These are phyloP conservation scores for Oidiodendron maius DNA, from an alignment of 495 filamentous ascomycete genomes.

Conservation along the genomic window DNA sequence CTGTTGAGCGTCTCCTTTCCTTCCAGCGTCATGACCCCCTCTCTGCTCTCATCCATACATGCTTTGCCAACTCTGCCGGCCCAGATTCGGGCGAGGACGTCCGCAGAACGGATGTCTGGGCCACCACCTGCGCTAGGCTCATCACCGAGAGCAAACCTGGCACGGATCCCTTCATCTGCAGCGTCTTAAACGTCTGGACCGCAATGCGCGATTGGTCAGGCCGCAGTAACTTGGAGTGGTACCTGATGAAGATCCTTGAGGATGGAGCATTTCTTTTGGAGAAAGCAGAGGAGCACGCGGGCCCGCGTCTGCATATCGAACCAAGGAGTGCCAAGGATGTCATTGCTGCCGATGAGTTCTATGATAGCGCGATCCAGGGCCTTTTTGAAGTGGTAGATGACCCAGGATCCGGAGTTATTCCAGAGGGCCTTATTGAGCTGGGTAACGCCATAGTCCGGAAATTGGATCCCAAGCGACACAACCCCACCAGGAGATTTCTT, in stretches of 20 bases:
- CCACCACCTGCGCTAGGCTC: conserved; percentile 77
- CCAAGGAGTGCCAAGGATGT: conserved; percentile 60
- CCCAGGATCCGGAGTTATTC: conserved; percentile 73
- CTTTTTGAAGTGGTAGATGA: conserved; percentile 85
- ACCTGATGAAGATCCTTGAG: conserved; percentile 87
- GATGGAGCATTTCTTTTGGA: conserved; percentile 88
- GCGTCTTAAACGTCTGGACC: conserved; percentile 78
- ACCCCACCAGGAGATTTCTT: conserved; percentile 69
- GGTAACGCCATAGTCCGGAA: conserved; percentile 75
- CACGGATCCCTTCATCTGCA: conserved; percentile 52
- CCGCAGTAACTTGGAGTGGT: conserved; percentile 82
- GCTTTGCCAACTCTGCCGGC: conserved; percentile 79
- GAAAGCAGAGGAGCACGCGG: conserved; percentile 60
- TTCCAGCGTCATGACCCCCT: conserved; percentile 86
- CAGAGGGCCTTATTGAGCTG: conserved; percentile 74
- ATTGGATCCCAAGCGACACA: conserved; percentile 64
- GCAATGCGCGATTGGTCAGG: conserved; percentile 84
- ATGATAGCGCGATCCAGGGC: conserved; percentile 69
- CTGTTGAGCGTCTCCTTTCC: conserved; percentile 66
- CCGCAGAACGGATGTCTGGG: conserved; percentile 76
- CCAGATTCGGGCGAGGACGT: conserved; percentile 71
- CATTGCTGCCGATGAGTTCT: conserved; percentile 85
- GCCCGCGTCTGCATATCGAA: conserved; percentile 59
- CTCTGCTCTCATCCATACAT: conserved; percentile 78
- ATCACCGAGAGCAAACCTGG: conserved; percentile 52